A percentile compares a stretch with the other conserved stretches of the same genome.
These are phyloP conservation scores for Phytophthora lateralis DNA, from an alignment of 352 stramenopile genomes.

Conservation along the genomic window DNA sequence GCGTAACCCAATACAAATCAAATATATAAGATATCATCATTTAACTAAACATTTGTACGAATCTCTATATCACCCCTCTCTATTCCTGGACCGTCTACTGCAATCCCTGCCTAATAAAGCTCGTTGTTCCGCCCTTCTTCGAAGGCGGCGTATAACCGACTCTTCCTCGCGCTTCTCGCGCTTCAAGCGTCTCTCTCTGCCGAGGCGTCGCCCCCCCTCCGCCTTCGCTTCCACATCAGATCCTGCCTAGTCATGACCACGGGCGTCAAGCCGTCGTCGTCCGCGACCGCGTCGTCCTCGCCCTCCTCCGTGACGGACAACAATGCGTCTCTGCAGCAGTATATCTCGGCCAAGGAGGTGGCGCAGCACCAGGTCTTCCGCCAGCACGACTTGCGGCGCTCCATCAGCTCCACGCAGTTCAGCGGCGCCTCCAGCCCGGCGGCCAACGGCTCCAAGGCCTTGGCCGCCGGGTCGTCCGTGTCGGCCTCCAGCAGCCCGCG, in stretches of 20 bases:
- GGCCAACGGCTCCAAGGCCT: slow-evolving; percentile 6
- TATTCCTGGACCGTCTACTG: not conserved
- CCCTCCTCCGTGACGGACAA: slow-evolving; percentile 16
- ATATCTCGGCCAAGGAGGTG: slow-evolving; percentile 70
- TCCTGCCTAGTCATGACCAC: slow-evolving; percentile 41
- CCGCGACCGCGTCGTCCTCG: not conserved
- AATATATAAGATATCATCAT: not conserved
- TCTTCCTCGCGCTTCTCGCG: slow-evolving; percentile 17
- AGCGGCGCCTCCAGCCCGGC: slow-evolving; percentile 10
- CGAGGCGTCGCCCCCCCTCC: slow-evolving; percentile 23
- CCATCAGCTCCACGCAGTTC: slow-evolving; percentile 43
- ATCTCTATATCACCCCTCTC: slow-evolving; percentile 7
- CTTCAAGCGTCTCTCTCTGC: slow-evolving; percentile 33
- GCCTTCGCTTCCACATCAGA: slow-evolving; percentile 7
- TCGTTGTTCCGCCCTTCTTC: slow-evolving; percentile 23
- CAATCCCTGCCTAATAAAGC: slow-evolving; percentile 5
- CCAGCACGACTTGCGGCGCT: slow-evolving; percentile 45
- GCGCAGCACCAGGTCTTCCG: slow-evolving; percentile 57
- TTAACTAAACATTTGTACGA: not conserved
- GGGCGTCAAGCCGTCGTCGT: slow-evolving; percentile 27
- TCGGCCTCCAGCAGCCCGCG: slow-evolving; percentile 60
- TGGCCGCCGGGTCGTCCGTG: slow-evolving; percentile 33
- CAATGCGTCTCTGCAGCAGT: slow-evolving; percentile 44
- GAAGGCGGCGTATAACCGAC: slow-evolving; percentile 14
- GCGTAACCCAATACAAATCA: not conserved